Evolutionary conservation across 2,329 filamentous ascomycete genomes (phyloP).

Genomic region (Colletotrichum salicis): DNA sequence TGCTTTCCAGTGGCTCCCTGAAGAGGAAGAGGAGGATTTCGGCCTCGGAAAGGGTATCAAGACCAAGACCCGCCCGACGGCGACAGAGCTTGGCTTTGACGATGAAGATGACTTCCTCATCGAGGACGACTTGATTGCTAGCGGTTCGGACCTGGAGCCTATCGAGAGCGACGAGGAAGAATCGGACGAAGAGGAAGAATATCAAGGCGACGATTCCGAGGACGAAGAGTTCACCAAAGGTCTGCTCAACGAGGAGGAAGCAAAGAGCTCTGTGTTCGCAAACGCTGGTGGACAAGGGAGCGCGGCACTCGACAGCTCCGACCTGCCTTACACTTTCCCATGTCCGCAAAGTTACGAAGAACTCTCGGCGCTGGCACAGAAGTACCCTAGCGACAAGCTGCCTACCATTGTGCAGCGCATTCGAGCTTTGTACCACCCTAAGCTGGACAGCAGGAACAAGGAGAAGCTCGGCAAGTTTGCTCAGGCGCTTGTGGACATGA

Average conservation of each 20-base stretch:
- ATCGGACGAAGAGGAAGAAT: constrained; percentile 53
- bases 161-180: constrained; percentile 65
- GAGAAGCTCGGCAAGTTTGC: constrained; percentile 78
- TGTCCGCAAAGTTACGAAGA: constrained; percentile 85
- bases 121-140: constrained; percentile 88
- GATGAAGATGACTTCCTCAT: constrained; percentile 95
- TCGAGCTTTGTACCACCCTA: constrained; percentile 90
- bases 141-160: constrained; percentile 75
- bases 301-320: constrained; percentile 53
- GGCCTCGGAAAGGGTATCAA: constrained; percentile 69
- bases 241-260: constrained; percentile 69
- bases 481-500: constrained; percentile 71
- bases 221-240: constrained; percentile 80
- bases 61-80: constrained; percentile 62
- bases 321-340: constrained; percentile 82
- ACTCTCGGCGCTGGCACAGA: constrained; percentile 73
- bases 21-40: constrained; percentile 66
- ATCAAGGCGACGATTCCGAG: constrained; percentile 53
- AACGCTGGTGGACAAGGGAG: constrained; percentile 48
- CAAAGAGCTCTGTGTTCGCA: constrained; percentile 62
- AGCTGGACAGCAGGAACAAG: constrained; percentile 87
- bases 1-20: constrained; percentile 44
- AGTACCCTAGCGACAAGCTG: constrained; percentile 71
- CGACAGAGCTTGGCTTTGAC: constrained; percentile 77
- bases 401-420: constrained; percentile 89